Evolutionary conservation across 176 grass and related monocot genomes (phyloP).

Genomic region (Bolboschoenus planiculmis): DNA sequence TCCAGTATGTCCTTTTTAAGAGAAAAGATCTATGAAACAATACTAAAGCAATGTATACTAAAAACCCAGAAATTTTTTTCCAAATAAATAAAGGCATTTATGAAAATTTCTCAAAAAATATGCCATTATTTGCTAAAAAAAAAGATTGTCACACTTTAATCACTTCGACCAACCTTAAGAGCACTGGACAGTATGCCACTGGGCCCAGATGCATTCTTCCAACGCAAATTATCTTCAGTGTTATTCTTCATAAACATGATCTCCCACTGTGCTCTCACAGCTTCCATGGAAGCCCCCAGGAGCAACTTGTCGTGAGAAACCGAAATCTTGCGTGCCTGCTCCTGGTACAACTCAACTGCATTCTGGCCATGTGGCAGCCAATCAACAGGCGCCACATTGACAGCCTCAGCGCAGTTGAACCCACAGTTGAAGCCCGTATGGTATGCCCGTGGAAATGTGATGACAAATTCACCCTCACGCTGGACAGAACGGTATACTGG

Average conservation of each 20-base stretch:
- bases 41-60: background rate
- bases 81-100: background rate
- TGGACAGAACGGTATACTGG: conserved; percentile 78
- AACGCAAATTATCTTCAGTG: conserved; percentile 54
- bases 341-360: conserved; percentile 72
- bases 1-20: background rate
- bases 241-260: conserved; percentile 58
- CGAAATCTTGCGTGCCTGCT: conserved; percentile 68
- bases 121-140: background rate
- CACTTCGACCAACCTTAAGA: conserved; percentile 56
- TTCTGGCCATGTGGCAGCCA: conserved; percentile 89
- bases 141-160: background rate
- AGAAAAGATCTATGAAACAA: background rate
- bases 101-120: background rate
- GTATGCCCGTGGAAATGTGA: conserved; percentile 88
- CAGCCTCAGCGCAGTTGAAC: conserved; percentile 99
- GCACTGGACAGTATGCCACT: conserved; percentile 60
- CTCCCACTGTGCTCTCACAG: conserved; percentile 81
- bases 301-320: conserved; percentile 95
- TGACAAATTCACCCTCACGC: conserved; percentile 70
- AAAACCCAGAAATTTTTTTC: background rate
- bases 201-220: conserved; percentile 61
- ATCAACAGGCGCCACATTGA: conserved; percentile 92
- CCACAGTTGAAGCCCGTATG: conserved; percentile 95
- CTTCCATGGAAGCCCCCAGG: conserved; percentile 71